A percentile compares a stretch with the other conserved stretches of the same genome.
phyloP scores from a whole-genome alignment of 2,329 filamentous ascomycete species.

The Epichloe uncinata region DNA sequence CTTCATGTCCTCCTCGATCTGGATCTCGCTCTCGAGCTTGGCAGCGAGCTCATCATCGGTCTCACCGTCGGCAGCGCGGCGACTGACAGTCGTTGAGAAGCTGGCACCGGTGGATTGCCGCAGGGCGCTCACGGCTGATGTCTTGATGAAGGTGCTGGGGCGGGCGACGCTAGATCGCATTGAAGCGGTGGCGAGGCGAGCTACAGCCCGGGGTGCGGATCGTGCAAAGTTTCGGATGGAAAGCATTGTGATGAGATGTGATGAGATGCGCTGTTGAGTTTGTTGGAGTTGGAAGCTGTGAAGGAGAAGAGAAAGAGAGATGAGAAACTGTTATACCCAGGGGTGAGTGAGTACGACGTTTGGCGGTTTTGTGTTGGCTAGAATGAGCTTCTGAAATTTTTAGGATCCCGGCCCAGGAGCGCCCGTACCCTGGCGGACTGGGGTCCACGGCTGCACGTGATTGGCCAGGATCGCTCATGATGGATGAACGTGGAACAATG shows the following conservation, averaged over 20 bases:
- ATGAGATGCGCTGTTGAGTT: not conserved
- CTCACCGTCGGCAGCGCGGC: constrained; percentile 29
- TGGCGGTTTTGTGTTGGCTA: not conserved
- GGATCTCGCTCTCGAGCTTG: constrained; percentile 75
- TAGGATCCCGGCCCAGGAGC: not conserved
- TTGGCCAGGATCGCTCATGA: not conserved
- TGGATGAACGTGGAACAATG: not conserved
- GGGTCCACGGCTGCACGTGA: not conserved
- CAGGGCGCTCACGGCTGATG: constrained; percentile 22
- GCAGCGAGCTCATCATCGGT: constrained; percentile 68
- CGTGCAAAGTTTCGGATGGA: constrained; percentile 53
- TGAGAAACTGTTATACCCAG: not conserved
- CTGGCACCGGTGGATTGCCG: constrained; percentile 24
- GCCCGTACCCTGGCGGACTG: not conserved
- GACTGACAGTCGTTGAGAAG: constrained; percentile 33
- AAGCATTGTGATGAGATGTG: constrained; percentile 42
- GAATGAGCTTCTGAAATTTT: not conserved
- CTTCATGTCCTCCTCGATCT: constrained; percentile 73
- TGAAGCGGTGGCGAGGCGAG: constrained; percentile 41
- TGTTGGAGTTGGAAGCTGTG: constrained; percentile 3
- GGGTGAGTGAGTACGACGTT: not conserved
- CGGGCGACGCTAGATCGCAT: constrained; percentile 34
- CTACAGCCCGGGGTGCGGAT: constrained; percentile 50
- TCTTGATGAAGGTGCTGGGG: constrained; percentile 34
- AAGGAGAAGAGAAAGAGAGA: constrained; percentile 4